Conservation (phyloP, 805 yeast genomes). For the Ascoidea asiatica region DNA sequence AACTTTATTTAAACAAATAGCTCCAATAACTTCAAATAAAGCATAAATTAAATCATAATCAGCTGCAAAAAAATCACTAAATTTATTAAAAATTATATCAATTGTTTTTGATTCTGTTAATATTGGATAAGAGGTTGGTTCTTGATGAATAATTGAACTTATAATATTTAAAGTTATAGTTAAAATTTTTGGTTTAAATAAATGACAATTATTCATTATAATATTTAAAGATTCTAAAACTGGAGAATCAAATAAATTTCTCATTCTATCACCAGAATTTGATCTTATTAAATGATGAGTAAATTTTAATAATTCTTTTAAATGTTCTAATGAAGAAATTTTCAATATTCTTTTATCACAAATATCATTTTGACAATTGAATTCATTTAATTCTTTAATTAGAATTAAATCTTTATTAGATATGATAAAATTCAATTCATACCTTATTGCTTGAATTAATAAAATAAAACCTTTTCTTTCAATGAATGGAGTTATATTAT, state of each 20-base stretch:
- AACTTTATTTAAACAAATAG: constrained; percentile 62
- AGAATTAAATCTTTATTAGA: constrained; percentile 38
- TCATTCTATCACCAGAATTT: constrained; percentile 73
- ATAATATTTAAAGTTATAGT: constrained; percentile 50
- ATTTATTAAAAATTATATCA: constrained; percentile 46
- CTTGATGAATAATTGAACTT: constrained; percentile 67
- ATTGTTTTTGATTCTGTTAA: constrained; percentile 68
- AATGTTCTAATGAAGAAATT: constrained; percentile 22
- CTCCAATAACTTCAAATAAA: constrained; percentile 68
- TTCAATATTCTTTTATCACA: constrained; percentile 2
- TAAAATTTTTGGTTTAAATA: constrained; percentile 57
- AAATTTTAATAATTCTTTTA: constrained; percentile 49
- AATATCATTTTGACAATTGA: not conserved
- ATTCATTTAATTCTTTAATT: not conserved
- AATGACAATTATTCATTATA: constrained; percentile 38
- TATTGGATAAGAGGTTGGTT: constrained; percentile 78
- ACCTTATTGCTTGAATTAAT: constrained; percentile 44
- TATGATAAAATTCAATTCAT: constrained; percentile 54
- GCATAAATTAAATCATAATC: constrained; percentile 44
- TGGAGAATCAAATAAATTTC: constrained; percentile 79
- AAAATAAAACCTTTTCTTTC: constrained; percentile 51
- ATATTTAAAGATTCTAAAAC: constrained; percentile 47
- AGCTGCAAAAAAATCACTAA: constrained; percentile 41
- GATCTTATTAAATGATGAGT: constrained; percentile 49
- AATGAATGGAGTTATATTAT: constrained; percentile 48